Percentiles rank a stretch among this genome's conserved stretches.
Evolutionary conservation across 768 basidiomycete genomes (phyloP).

Genomic region (Leccinum uliginosum): DNA sequence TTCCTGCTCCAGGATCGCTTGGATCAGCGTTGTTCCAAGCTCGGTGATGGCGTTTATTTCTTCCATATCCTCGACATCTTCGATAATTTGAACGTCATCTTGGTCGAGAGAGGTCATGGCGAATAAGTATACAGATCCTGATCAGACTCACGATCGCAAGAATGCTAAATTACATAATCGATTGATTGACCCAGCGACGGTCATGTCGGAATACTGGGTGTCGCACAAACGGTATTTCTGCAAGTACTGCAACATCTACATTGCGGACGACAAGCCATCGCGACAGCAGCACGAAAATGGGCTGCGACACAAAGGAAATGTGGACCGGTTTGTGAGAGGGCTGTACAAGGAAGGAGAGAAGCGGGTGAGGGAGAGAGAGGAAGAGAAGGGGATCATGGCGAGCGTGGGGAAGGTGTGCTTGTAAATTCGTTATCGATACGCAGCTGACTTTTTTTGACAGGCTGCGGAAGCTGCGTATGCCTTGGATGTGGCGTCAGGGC

Average conservation of each 20-base stretch:
- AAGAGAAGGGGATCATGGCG: constrained; percentile 85
- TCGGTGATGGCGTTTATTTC: constrained; percentile 44
- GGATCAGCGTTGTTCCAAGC: constrained; percentile 58
- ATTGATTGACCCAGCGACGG: constrained; percentile 2
- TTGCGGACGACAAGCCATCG: constrained; percentile 93
- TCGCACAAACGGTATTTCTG: constrained; percentile 91
- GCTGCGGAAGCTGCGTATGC: constrained; percentile 79
- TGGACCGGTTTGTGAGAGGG: constrained; percentile 86
- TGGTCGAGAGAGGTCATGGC: neutral
- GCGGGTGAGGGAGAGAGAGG: constrained; percentile 76
- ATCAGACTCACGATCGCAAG: neutral
- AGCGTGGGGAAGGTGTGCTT: constrained; percentile 68
- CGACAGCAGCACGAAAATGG: constrained; percentile 90
- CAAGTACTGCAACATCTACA: constrained; percentile 97
- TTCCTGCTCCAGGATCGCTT: constrained; percentile 49
- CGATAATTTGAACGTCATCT: constrained; percentile 12
- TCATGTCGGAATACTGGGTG: constrained; percentile 91
- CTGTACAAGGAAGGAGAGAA: constrained; percentile 93
- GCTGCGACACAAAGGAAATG: constrained; percentile 89
- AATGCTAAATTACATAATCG: constrained; percentile 15
- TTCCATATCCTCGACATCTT: constrained; percentile 29
- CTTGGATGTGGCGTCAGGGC: constrained; percentile 69
- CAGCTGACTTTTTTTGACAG: constrained; percentile 32
- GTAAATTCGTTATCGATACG: neutral
- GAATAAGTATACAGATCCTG: neutral